Percentiles rank a stretch among this genome's conserved stretches.
Conservation (phyloP, 2,329 filamentous ascomycete genomes). For the Fusarium graminum region DNA sequence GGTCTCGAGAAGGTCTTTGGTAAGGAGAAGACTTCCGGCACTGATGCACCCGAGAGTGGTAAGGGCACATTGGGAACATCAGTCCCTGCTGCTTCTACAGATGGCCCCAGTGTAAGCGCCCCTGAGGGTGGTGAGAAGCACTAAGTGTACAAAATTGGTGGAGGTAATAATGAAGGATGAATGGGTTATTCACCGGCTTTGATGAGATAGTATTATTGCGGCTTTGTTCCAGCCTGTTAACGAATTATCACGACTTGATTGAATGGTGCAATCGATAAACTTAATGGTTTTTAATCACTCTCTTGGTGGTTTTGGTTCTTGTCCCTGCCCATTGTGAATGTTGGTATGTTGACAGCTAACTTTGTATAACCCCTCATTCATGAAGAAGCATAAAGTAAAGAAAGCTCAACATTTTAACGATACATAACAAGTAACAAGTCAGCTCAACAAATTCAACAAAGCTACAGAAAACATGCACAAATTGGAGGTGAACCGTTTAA, state of each 20-base stretch:
- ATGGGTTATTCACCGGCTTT: constrained; percentile 14
- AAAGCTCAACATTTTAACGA: no score
- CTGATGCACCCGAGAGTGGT: constrained; percentile 36
- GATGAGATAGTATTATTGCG: constrained; percentile 15
- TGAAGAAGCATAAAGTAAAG: no score
- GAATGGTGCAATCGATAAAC: constrained; percentile 40
- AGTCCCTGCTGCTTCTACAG: constrained; percentile 39
- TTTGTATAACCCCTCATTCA: no score
- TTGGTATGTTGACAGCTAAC: no score
- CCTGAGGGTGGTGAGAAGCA: constrained; percentile 46
- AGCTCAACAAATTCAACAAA: not conserved
- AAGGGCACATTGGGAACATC: constrained; percentile 37
- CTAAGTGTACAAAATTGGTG: constrained; percentile 13
- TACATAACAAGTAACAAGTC: no score
- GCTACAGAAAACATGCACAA: no score
- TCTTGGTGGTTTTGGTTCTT: not conserved
- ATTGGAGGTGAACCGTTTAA: not conserved
- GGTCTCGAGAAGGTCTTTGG: constrained; percentile 70
- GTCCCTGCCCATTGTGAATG: not conserved
- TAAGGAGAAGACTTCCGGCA: constrained; percentile 59
- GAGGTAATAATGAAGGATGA: constrained; percentile 12
- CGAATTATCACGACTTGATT: constrained; percentile 45
- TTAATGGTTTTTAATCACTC: constrained; percentile 3
- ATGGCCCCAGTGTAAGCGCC: constrained; percentile 42
- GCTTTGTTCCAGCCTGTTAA: constrained; percentile 30